Percentiles rank a stretch among this genome's conserved stretches.
Evolutionary conservation across 805 yeast genomes (phyloP).

Genomic region (Brettanomyces sp.): DNA sequence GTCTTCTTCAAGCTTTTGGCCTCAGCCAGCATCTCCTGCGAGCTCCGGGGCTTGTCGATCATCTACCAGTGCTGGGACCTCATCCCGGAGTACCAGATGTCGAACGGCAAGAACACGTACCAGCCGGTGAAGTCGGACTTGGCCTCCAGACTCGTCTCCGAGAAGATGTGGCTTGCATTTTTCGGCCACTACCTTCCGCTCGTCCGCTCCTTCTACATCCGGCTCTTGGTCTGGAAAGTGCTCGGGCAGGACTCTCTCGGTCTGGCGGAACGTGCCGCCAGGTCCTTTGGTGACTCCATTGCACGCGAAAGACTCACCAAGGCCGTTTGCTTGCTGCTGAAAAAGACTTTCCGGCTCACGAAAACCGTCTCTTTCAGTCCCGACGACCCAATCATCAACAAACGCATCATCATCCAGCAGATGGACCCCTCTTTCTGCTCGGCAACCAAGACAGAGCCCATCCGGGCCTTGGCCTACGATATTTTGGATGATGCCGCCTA

Average conservation of each 20-base stretch:
- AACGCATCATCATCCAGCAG: conserved; percentile 33
- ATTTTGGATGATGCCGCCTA: conserved; percentile 60
- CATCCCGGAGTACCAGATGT: conserved; percentile 34
- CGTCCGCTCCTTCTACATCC: conserved; percentile 57
- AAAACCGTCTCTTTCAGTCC: conserved; percentile 14
- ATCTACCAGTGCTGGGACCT: conserved; percentile 69
- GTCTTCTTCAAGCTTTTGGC: conserved; percentile 50
- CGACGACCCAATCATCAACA: conserved; percentile 34
- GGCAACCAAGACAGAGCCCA: conserved; percentile 20
- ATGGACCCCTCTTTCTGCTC: not conserved
- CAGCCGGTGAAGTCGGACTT: conserved; percentile 39
- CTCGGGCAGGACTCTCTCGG: conserved; percentile 24
- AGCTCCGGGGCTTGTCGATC: conserved; percentile 54
- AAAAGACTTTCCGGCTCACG: conserved; percentile 17
- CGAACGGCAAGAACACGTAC: conserved; percentile 17
- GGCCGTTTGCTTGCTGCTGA: conserved; percentile 25
- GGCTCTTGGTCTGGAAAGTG: conserved; percentile 60
- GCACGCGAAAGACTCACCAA: conserved; percentile 7
- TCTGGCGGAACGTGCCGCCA: not conserved
- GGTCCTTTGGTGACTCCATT: conserved; percentile 12
- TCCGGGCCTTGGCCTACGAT: conserved; percentile 52
- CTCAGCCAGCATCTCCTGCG: conserved; percentile 52
- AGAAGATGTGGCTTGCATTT: conserved; percentile 41
- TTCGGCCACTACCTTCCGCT: conserved; percentile 78
- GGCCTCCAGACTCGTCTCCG: conserved; percentile 44